Base-by-base conservation (phyloP, 164 flowering plant genomes). In the Kalanchoe fedtschenkoi region DNA sequence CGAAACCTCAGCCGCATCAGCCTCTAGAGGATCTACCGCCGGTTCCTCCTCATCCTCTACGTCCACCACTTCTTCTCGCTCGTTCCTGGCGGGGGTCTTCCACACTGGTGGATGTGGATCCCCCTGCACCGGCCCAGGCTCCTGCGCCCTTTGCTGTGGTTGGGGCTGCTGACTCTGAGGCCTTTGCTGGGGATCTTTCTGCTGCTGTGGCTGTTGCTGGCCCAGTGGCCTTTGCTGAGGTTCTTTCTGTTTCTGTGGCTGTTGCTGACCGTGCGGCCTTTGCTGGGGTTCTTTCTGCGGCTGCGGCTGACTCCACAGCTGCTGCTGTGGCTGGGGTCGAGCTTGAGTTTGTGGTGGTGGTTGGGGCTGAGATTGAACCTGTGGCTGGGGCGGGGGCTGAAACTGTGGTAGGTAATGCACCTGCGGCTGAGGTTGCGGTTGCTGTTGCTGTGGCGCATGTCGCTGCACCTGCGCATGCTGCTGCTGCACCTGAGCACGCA, bases 1-100 rank as follows among this genome's bases (percentile, higher is more conserved):
- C 56, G 3, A 11, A 29, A 21, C 30, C 15, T 62, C 34, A 17
- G 61, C 22, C 69, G 46, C 70, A 5, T 57, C 11, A 22, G 54
- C 34, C 11, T 32, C 60, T 34, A 66, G 32, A 2, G 33, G 5
- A 58, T 29, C 62, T 68, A 29, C 26, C 21, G 34, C 60, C 33
- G 9, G 26, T 33, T 37, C 38, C 41, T 34, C 38, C 3, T 6
- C n/a, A n/a, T n/a, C 41, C 41, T 34, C 41, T 26, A 58, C 61
- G 14, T 58, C 28, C 42, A 19, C n/a, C 60, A 0, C 41, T 26
- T 51, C 56, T 51, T 51, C 32, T 26, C 13, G 32, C 32, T 13
- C 13, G 32, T 17, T 51, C 17, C 56, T 51, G 32, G 26, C 32
- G 1, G 56, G 56, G 6, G 56, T 26, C 56, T 51, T 28, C 56